Evolutionary conservation across 2,329 filamentous ascomycete genomes (phyloP).

Genomic region (Elsinoe necatrix): DNA sequence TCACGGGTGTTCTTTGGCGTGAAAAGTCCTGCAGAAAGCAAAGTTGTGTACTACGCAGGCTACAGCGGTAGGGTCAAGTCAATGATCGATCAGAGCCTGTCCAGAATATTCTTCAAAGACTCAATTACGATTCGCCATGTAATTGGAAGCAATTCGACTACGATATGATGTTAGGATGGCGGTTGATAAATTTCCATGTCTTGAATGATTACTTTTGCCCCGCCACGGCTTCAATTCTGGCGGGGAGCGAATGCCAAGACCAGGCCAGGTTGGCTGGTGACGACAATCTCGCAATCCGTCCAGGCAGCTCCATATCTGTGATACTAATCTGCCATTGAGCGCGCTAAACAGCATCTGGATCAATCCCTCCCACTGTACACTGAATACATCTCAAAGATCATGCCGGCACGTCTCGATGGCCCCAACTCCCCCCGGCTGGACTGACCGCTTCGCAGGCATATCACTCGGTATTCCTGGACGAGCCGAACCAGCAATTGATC

Average conservation of each 20-base stretch:
- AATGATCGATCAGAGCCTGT: neutral
- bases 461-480: conserved; percentile 90
- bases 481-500: conserved; percentile 60
- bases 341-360: neutral
- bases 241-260: conserved; percentile 6
- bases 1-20: neutral
- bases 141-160: neutral
- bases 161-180: neutral
- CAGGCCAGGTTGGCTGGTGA: neutral
- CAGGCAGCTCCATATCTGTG: neutral
- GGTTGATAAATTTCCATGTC: neutral
- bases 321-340: neutral
- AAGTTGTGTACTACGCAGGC: neutral
- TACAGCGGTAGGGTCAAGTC: neutral
- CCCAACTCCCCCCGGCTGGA: neutral
- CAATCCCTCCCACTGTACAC: neutral
- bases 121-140: neutral
- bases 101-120: neutral
- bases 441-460: conserved; percentile 59
- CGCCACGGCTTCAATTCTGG: conserved; percentile 3
- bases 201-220: conserved; percentile 4
- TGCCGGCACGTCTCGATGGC: conserved; percentile 10
- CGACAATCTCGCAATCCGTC: neutral
- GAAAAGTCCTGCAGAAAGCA: neutral
- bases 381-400: neutral